Base-by-base conservation (phyloP, 495 filamentous ascomycete genomes). In the Staphylotrichum longicolle region DNA sequence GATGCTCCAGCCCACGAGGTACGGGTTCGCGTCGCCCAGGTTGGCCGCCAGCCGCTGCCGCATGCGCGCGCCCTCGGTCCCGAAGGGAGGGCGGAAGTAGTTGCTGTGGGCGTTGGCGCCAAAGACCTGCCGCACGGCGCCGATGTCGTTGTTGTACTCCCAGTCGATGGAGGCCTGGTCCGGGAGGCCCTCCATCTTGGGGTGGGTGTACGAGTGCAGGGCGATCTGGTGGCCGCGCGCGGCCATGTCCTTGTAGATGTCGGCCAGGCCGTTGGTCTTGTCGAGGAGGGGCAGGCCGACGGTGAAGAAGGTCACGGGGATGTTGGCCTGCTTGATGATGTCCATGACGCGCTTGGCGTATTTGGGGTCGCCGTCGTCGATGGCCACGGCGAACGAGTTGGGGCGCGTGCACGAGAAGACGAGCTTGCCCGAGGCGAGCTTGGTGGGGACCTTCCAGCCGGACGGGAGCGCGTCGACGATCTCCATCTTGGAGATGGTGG, bases 61-160 rank as follows among this genome's bases (percentile, higher is more conserved):
- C 74, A 88, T 85, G 40, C 87, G 82, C 3, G 88, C 87, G 6
- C 88, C 89, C 56, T 90, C 83, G 34, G 84, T 91, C 46, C 89
- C 89, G 67, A 88, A 92, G 0, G 89, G 89, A 0, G 89, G 88
- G 2, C 89, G 83, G 80, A 91, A 91, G 77, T 91, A 91, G 70
- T 62, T 77, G 45, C 68, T 72, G 46, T 59, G 59, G 2, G 81
- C 74, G 5, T 72, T 73, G 12, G 20, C 20, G n/a, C 57, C 57
- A 27, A 91, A 82, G 0, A 76, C 71, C 35, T 83, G 68, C 12
- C 73, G 64, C 30, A 90, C 79, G 0, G 86, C 80, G 9, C 77
- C 71, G 50, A 90, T 80, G 63, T 87, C 85, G 60, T 87, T 80
- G 44, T 72, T 74, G 59, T 89, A 83, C 63, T 92, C 88, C 74